A percentile compares a stretch with the other conserved stretches of the same genome.
Evolutionary conservation across 306 rosid species (phyloP).

Genomic region (Albizia julibrissin): DNA sequence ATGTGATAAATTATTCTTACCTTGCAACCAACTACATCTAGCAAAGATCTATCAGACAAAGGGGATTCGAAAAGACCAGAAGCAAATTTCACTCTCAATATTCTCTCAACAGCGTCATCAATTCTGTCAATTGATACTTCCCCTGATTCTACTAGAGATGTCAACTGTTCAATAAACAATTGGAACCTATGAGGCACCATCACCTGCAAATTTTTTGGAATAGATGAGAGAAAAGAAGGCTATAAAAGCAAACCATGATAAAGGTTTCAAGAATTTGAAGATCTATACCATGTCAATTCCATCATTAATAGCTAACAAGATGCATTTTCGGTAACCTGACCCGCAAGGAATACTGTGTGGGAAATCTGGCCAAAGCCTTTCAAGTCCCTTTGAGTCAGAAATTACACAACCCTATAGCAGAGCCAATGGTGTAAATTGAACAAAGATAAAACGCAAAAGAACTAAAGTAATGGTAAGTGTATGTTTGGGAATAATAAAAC

Average conservation of each 20-base stretch:
- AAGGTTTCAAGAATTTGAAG: constrained; percentile 23
- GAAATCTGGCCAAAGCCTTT: constrained; percentile 34
- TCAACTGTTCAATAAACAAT: constrained; percentile 53
- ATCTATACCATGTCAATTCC: constrained; percentile 84
- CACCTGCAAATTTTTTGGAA: constrained; percentile 55
- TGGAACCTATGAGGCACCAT: constrained; percentile 65
- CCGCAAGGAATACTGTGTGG: constrained; percentile 39
- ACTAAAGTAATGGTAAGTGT: neutral
- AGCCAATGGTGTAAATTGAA: constrained; percentile 16
- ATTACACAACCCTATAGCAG: constrained; percentile 76
- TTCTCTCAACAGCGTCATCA: constrained; percentile 80
- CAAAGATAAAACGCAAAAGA: constrained; percentile 1
- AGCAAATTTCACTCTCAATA: constrained; percentile 83
- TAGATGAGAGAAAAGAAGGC: constrained; percentile 7
- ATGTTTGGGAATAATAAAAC: too few species aligned
- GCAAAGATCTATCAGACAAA: constrained; percentile 64
- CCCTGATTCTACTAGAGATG: constrained; percentile 65
- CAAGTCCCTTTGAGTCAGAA: constrained; percentile 83
- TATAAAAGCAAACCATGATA: neutral
- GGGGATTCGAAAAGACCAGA: constrained; percentile 81
- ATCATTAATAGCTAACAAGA: constrained; percentile 66
- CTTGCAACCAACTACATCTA: constrained; percentile 83
- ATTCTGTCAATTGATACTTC: constrained; percentile 64
- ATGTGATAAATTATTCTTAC: constrained; percentile 37
- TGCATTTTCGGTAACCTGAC: constrained; percentile 62